Conservation (phyloP, 140 eudicot species). For the Stevia rebaudiana region DNA sequence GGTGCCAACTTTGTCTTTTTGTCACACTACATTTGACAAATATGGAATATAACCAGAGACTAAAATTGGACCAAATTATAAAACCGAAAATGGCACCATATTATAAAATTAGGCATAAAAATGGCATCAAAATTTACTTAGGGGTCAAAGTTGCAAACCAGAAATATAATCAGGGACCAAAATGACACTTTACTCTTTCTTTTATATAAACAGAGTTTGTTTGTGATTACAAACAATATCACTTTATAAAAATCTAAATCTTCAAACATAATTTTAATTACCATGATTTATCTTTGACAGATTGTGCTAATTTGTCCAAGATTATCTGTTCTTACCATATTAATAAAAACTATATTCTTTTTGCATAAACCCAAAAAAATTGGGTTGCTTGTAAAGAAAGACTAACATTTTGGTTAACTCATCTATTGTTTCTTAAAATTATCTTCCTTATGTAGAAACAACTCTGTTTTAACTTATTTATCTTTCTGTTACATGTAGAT, state of each 20-base stretch:
- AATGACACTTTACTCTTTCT: no score
- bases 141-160: no score
- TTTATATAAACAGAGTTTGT: background rate
- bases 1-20: no score
- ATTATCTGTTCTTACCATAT: background rate
- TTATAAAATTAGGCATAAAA: no score
- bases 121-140: no score
- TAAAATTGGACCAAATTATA: no score
- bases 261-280: no score
- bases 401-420: background rate
- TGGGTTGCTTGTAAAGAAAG: background rate
- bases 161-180: no score
- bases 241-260: background rate
- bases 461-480: conserved; percentile 2
- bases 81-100: no score
- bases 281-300: background rate
- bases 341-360: background rate
- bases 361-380: background rate
- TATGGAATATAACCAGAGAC: no score
- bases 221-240: background rate
- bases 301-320: background rate
- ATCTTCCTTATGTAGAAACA: background rate
- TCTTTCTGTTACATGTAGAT: conserved; percentile 29
- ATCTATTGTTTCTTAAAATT: background rate
- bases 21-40: no score